Base-by-base conservation (phyloP, 768 basidiomycete genomes). In the Daedaleopsis nitida region DNA sequence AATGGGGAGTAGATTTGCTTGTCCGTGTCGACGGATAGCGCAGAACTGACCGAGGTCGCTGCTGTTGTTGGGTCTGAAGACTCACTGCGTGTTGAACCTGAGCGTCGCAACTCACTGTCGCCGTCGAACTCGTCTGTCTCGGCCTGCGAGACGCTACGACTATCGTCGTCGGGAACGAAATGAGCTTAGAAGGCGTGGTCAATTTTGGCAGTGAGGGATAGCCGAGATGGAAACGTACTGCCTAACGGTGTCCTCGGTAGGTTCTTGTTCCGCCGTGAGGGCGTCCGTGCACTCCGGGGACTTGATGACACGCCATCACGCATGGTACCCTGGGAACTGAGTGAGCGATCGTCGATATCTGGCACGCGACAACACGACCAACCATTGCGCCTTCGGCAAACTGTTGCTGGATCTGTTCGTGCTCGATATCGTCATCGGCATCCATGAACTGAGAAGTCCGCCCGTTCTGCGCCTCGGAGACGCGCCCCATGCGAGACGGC, bases 381-480 rank as follows among this genome's bases (percentile, higher is more conserved):
- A 94, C 90, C 62, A 91, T 78, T 16, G 83, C 87, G 38, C 90
- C 92, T 58, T 86, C 87, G 37, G 83, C 87, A 34, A 96, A 75
- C 62, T 92, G 92, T 63, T 91, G 87, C 69, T 94, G 91, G 48
- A 96, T 91, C 72, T 96, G 93, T 68, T 91, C 88, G 65, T 90
- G 84, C 9, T 91, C 92, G 66, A 88, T 81, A 13, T 83, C 86
- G 55, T 92, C 92, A 65, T 94, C 92, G 4, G 92, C 92, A 72
- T 94, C 92, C 88, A 92, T 88, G 69, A 94, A 94, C 67, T 93
- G 92, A 12, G 92, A 94, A 3, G 82, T 80, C 7, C 85, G 83
- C 17, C 85, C 85, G 68, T 74, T 79, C 54, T 60, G 65, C 2
- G 68, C 70, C 32, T 74, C 74, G 5, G 82, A 80, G 24, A 64